Base-by-base conservation (phyloP, 2,329 filamentous ascomycete genomes). In the Aspergillus chevalieri region DNA sequence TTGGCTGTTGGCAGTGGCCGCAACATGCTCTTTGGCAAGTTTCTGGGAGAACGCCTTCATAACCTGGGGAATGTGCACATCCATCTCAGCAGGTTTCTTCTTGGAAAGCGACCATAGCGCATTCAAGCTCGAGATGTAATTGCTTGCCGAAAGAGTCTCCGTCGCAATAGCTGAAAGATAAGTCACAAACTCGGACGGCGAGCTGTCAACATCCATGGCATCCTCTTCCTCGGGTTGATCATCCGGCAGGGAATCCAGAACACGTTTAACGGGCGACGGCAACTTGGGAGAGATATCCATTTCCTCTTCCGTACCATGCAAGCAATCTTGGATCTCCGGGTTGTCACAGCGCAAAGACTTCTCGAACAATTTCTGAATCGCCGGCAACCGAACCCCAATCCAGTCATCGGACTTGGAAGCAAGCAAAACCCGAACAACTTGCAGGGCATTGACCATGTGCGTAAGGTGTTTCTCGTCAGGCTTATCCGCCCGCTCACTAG, bases 11-110 rank as follows among this genome's bases (percentile, higher is more conserved):
- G 81, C 78, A 58, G 86, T 89, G 59, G 87, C 67, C 76, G 89
- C 67, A 50, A 98, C 86, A 69, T 98, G 93, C 56, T 98, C 93
- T 59, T 93, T 86, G 0, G 91, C 91, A 57, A 98, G 81, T 70
- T 96, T 96, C 45, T 83, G 82, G 59, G 95, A 92, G 58, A 99
- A 80, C 0, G 89, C 89, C 69, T 95, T 96, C 86, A 98, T 95
- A 41, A 98, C 77, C 24, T 86, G 83, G 3, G 81, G 76, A 48
- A 97, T 90, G 63, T 98, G 93, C 52, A 88, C 80, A 66, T 98
- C 93, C 53, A 98, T 89, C 55, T 93, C 85, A 12, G 86, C 83
- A 1, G 92, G 88, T 62, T 88, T 91, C 52, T 88, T 85, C 60
- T 88, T 83, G 4, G 89, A 89, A 17, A 99, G 74, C 14, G 89